A percentile compares a stretch with the other conserved stretches of the same genome.
Evolutionary conservation across 441 rosid genomes (phyloP).

Genomic region (Pelargonium fulgidum): DNA sequence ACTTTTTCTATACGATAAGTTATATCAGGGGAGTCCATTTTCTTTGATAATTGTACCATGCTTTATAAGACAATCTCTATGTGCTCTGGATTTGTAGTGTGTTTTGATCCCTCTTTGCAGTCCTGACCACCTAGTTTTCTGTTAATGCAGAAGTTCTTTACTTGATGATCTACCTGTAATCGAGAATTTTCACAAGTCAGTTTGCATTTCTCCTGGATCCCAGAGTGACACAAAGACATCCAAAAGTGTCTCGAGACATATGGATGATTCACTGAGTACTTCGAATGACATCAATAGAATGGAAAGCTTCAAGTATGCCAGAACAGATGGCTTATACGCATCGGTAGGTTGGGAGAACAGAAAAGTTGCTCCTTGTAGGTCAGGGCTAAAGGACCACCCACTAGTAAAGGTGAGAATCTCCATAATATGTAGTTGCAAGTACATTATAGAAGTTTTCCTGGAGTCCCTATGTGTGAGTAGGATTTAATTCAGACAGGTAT

Average conservation of each 20-base stretch:
- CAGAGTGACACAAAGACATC: neutral
- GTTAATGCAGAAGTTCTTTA: conserved; percentile 1
- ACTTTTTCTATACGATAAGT: too few species aligned
- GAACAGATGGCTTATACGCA: neutral
- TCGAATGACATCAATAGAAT: neutral
- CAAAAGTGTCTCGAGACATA: neutral
- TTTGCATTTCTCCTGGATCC: neutral
- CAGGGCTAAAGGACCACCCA: neutral
- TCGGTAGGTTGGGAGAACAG: neutral
- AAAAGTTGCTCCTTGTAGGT: neutral
- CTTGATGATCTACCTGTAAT: neutral
- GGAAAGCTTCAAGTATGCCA: neutral
- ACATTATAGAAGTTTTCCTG: neutral
- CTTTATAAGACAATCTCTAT: neutral
- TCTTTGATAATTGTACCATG: neutral
- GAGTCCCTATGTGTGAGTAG: neutral
- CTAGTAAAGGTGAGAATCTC: neutral
- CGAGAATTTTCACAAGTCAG: neutral
- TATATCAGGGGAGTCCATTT: neutral
- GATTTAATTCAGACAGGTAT: too few species aligned
- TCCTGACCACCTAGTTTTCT: neutral
- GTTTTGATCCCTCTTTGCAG: neutral
- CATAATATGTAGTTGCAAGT: neutral
- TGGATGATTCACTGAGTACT: neutral
- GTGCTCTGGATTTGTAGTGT: neutral